phyloP scores from a whole-genome alignment of 352 stramenopile genomes.

The Proteromonas lacertae region DNA sequence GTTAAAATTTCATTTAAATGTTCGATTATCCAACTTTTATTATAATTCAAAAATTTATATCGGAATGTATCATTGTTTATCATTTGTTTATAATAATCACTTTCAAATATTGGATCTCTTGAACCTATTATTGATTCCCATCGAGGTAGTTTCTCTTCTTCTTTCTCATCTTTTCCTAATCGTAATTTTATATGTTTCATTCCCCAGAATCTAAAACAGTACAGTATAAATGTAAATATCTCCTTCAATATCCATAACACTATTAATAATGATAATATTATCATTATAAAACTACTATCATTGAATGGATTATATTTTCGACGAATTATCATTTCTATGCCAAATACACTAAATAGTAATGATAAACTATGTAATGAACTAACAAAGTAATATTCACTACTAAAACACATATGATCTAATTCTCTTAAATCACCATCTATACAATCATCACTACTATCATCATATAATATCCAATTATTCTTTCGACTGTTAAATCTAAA shows the following conservation, averaged over 20 bases:
- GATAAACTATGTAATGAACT: slow-evolving; percentile 49
- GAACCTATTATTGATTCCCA: no score
- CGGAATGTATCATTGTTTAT: slow-evolving; percentile 79
- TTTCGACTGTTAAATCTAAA: slow-evolving; percentile 77
- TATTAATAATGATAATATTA: slow-evolving; percentile 13
- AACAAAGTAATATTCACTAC: slow-evolving; percentile 88
- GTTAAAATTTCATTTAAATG: slow-evolving; percentile 73
- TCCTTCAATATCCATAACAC: background rate
- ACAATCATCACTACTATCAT: slow-evolving; percentile 72
- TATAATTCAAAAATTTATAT: slow-evolving; percentile 89
- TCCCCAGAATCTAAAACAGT: slow-evolving; percentile 59
- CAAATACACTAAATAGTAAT: slow-evolving; percentile 69
- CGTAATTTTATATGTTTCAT: no score
- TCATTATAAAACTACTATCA: slow-evolving; percentile 44
- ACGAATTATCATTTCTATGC: slow-evolving; percentile 71
- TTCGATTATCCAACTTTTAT: slow-evolving; percentile 71
- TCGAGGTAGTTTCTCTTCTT: no score
- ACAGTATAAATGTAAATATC: slow-evolving; percentile 15
- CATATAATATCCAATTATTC: slow-evolving; percentile 72
- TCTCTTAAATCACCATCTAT: slow-evolving; percentile 26
- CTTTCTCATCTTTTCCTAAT: no score
- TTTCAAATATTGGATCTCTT: no score
- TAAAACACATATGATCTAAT: slow-evolving; percentile 64
- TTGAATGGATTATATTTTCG: slow-evolving; percentile 75
- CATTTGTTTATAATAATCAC: slow-evolving; percentile 75